Percentiles rank a stretch among this genome's conserved stretches.
Conservation (phyloP, 768 basidiomycete species). For the Tephrocybe sp. region DNA sequence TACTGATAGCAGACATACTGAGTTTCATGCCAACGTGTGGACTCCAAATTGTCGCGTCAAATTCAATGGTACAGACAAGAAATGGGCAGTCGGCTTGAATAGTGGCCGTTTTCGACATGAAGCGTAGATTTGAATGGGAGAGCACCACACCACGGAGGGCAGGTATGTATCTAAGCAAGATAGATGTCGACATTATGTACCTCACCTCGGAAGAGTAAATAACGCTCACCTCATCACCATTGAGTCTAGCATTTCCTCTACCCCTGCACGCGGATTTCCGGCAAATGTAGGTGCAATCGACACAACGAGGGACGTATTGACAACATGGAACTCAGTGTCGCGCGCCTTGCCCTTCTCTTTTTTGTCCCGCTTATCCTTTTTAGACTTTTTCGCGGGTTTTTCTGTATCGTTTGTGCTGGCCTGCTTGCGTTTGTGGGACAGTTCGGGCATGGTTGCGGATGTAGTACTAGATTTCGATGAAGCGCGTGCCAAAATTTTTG, state of each 20-base stretch:
- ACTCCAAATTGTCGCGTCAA: slow-evolving; percentile 88
- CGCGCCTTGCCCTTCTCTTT: slow-evolving; percentile 39
- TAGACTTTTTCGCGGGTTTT: slow-evolving; percentile 35
- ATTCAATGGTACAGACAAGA: slow-evolving; percentile 68
- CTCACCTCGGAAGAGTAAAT: neutral
- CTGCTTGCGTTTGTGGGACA: slow-evolving; percentile 51
- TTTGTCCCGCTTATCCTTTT: slow-evolving; percentile 34
- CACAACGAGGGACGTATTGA: slow-evolving; percentile 67
- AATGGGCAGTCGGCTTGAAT: slow-evolving; percentile 87
- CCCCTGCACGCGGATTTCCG: slow-evolving; percentile 68
- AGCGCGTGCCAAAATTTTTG: slow-evolving; percentile 10
- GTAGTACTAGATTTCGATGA: neutral
- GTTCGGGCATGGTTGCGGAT: slow-evolving; percentile 22
- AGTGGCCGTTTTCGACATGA: slow-evolving; percentile 61
- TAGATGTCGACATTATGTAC: neutral
- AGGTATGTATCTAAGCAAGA: slow-evolving; percentile 72
- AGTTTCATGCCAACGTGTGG: slow-evolving; percentile 81
- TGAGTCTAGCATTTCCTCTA: slow-evolving; percentile 88
- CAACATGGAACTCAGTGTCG: slow-evolving; percentile 57
- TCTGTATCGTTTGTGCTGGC: slow-evolving; percentile 21
- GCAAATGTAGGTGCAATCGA: slow-evolving; percentile 85
- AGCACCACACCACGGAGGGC: slow-evolving; percentile 86
- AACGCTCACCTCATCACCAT: slow-evolving; percentile 90
- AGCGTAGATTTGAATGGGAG: slow-evolving; percentile 76
- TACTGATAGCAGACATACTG: slow-evolving; percentile 42